These are phyloP conservation scores for Magnaporthales sp. DNA, from an alignment of 2,329 filamentous ascomycete species.

Conservation along the genomic window DNA sequence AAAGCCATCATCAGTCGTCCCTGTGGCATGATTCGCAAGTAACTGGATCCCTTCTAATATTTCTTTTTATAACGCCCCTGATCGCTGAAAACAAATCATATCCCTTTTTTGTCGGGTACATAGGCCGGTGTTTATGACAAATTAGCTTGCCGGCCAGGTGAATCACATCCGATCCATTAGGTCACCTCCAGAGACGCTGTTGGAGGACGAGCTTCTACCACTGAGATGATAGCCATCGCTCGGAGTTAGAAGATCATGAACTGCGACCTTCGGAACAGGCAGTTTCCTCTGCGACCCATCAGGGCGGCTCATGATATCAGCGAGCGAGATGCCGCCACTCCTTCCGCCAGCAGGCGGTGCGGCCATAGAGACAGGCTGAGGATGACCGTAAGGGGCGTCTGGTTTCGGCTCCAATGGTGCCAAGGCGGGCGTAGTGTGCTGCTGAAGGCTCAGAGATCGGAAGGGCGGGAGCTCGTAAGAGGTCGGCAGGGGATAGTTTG, in stretches of 20 bases:
- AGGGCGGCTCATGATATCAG: conserved; percentile 84
- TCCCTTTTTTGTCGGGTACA: background rate
- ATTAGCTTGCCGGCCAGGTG: background rate
- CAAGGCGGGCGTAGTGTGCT: conserved; percentile 45
- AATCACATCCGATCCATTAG: conserved; percentile 22
- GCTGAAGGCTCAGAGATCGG: conserved; percentile 50
- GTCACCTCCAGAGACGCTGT: conserved; percentile 68
- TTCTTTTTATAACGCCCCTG: background rate
- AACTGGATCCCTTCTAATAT: background rate
- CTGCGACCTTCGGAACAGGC: conserved; percentile 73
- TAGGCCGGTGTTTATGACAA: background rate
- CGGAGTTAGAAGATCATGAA: conserved; percentile 72
- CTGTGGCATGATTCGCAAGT: background rate
- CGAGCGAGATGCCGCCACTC: conserved; percentile 66
- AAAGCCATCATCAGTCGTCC: background rate
- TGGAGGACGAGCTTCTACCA: conserved; percentile 67
- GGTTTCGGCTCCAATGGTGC: conserved; percentile 51
- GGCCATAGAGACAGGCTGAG: conserved; percentile 20
- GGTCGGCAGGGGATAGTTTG: conserved; percentile 49
- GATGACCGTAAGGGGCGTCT: conserved; percentile 26
- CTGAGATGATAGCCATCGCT: conserved; percentile 53
- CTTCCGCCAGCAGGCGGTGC: conserved; percentile 45
- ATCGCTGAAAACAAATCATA: background rate
- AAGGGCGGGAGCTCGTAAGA: conserved; percentile 72
- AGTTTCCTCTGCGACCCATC: conserved; percentile 86